phyloP scores from a whole-genome alignment of 176 grass and related monocot genomes.

The Leersia perrieri region DNA sequence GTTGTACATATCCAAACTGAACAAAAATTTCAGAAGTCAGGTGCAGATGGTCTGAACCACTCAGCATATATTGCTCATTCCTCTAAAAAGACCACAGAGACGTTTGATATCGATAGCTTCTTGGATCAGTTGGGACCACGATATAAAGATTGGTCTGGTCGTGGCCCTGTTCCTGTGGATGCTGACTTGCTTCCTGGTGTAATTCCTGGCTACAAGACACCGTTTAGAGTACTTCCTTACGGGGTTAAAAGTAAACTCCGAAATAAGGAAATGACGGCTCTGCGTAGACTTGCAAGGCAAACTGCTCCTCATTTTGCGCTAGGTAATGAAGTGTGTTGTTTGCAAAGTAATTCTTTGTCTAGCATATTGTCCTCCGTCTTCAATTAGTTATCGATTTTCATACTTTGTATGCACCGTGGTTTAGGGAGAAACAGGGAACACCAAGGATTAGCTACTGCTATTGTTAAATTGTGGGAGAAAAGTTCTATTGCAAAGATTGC shows the following conservation, averaged over 20 bases:
- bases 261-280: slow-evolving; percentile 68
- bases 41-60: slow-evolving; percentile 2
- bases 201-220: slow-evolving; percentile 68
- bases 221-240: slow-evolving; percentile 80
- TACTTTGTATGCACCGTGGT: not conserved
- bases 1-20: not conserved
- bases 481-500: slow-evolving; percentile 92
- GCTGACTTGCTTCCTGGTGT: slow-evolving; percentile 82
- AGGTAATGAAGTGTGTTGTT: slow-evolving; percentile 45
- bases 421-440: slow-evolving; percentile 93
- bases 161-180: slow-evolving; percentile 79
- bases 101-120: slow-evolving; percentile 63
- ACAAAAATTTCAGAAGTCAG: slow-evolving; percentile 17
- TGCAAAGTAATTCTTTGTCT: not conserved
- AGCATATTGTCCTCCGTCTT: not conserved
- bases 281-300: slow-evolving; percentile 82
- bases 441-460: slow-evolving; percentile 87
- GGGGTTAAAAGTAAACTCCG: slow-evolving; percentile 56
- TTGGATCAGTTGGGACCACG: slow-evolving; percentile 83
- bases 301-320: slow-evolving; percentile 88
- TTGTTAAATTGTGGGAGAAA: slow-evolving; percentile 98
- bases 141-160: slow-evolving; percentile 85
- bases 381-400: not conserved
- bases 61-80: not conserved
- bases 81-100: slow-evolving; percentile 29